Base-by-base conservation (phyloP, 495 filamentous ascomycete species). In the Cairneyella variabilis region DNA sequence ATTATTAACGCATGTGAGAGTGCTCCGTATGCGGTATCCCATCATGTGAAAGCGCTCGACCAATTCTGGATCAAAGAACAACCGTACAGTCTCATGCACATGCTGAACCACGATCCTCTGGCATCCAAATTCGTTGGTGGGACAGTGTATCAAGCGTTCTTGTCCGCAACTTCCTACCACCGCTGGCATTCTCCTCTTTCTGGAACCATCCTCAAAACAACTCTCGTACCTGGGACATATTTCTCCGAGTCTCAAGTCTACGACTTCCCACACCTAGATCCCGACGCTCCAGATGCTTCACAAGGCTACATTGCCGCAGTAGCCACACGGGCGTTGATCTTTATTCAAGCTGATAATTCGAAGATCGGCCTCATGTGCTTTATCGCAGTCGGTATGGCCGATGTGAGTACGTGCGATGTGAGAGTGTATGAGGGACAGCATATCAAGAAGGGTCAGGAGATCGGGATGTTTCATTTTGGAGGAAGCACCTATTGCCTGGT, bases 401-500 rank as follows among this genome's bases (percentile, higher is more conserved):
- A 90, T 60, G 83, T 88, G 6, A 81, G 76, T 38, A 82, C 82
- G 2, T 86, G 83, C 38, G 83, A 90, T 51, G 78, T 86, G 22
- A 80, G 74, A 7, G 82, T 86, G 1, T 68, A 69, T 51, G 74
- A 79, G 44, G 85, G 83, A 0, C 73, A 87, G 62, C 68, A 71
- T 28, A 57, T 89, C 42, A 66, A 64, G 11, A 88, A 88, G 68
- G 86, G 85, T 14, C 79, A 88, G 8, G 66, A 86, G 64, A 67
- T 82, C 34, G 85, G 84, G 18, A 87, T 85, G 54, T 89, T 89
- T 64, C 85, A 88, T 63, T 88, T 83, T 66, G 85, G 85, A 12
- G 85, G 85, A 3, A 81, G 76, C 9, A 82, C 77, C 4, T 76
- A 86, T 57, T 84, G 79, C 53, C 55, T 89, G 57, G 56, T 89